Conservation (phyloP, 2,329 filamentous ascomycete species). For the Davidsoniella australis region DNA sequence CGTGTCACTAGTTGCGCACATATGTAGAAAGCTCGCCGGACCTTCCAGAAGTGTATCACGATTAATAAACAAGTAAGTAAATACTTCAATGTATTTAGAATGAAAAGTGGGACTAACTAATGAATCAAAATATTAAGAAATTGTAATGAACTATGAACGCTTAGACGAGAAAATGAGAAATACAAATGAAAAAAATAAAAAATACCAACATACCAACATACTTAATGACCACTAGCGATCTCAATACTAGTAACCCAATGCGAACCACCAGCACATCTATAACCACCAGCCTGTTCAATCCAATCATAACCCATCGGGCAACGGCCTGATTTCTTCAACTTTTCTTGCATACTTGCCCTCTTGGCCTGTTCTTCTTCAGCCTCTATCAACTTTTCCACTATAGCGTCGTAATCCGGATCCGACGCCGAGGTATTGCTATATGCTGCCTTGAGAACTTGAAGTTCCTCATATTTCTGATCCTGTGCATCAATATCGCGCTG, state of each 20-base stretch:
- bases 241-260: constrained; percentile 22
- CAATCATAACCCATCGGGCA: constrained; percentile 43
- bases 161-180: too few species aligned
- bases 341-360: constrained; percentile 26
- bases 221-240: too few species aligned
- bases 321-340: constrained; percentile 33
- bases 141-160: too few species aligned
- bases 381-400: constrained; percentile 22
- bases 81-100: too few species aligned
- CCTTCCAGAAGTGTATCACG: too few species aligned
- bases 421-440: constrained; percentile 12
- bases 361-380: constrained; percentile 23
- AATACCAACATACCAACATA: too few species aligned
- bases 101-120: too few species aligned
- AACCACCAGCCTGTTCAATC: constrained; percentile 42
- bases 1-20: too few species aligned
- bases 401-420: constrained; percentile 18
- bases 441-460: constrained; percentile 19
- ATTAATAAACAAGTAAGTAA: too few species aligned
- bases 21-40: too few species aligned
- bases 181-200: too few species aligned
- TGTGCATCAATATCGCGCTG: constrained; percentile 29
- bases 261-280: constrained; percentile 41
- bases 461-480: constrained; percentile 22
- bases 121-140: too few species aligned